Evolutionary conservation across 345 rosid genomes (phyloP).

Genomic region (Heritiera fomes): DNA sequence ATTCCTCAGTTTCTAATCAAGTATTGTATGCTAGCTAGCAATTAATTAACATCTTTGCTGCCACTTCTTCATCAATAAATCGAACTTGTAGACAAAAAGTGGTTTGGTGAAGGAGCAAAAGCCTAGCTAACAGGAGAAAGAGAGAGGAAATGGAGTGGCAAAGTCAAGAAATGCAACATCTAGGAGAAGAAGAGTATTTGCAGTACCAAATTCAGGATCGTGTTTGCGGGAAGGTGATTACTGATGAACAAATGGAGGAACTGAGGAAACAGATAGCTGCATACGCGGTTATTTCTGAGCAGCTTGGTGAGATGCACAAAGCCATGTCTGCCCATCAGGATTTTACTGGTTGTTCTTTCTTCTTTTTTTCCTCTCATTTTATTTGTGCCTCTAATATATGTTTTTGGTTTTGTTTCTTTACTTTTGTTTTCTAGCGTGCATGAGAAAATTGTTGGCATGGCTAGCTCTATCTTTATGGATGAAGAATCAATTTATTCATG

Average conservation of each 20-base stretch:
- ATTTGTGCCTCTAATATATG: not conserved
- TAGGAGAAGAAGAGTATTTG: not conserved
- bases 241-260: conserved; percentile 74
- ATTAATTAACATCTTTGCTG: not conserved
- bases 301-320: conserved; percentile 57
- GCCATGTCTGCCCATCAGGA: conserved; percentile 40
- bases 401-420: not conserved
- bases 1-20: not conserved
- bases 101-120: not conserved
- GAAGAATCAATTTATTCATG: too few relatives aligned
- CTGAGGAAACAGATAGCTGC: conserved; percentile 70
- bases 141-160: not conserved
- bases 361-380: not conserved
- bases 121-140: not conserved
- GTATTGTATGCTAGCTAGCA: not conserved
- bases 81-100: not conserved
- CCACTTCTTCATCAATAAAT: not conserved
- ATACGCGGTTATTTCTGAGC: conserved; percentile 53
- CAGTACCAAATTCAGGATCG: conserved; percentile 9
- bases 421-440: too few relatives aligned
- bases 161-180: not conserved
- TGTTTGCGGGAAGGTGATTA: conserved; percentile 53
- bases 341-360: conserved; percentile 36
- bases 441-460: not conserved
- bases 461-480: not conserved